Base-by-base conservation (phyloP, 2,329 filamentous ascomycete genomes). In the Aspergillus sp. region DNA sequence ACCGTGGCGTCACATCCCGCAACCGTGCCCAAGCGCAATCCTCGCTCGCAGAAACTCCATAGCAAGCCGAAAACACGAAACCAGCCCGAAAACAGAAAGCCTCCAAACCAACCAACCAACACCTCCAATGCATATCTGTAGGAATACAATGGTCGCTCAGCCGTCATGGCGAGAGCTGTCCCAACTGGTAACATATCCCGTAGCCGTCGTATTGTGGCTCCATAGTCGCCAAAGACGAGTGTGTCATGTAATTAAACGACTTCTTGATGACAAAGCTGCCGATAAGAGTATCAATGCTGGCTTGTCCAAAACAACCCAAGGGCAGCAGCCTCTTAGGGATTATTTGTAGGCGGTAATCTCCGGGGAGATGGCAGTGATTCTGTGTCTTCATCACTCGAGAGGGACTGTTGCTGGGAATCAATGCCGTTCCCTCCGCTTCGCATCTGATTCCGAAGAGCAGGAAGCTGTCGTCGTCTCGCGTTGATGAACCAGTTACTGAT, bases 401-500 rank as follows among this genome's bases (percentile, higher is more conserved):
- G 55, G 15, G 56, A 60, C 19, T 57, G 53, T 29, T 53, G 43
- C 25, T 50, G 48, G 22, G 47, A 40, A 24, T 58, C 53, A 10
- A 44, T 30, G 26, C 55, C 54, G 13, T 31, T 46, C 10, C 44
- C 49, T 14, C 52, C 54, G 24, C 45, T 55, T n/a, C 59, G 58
- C 43, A 57, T 58, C 39, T 64, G 60, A 32, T 63, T 64, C 24
- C 62, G 59, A n/a, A 67, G 45, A 11, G 62, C 61, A 14, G 66
- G 66, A 4, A 68, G 48, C 35, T 68, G 66, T 29, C 67, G 58
- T 26, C 67, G 55, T 40, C 67, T 51, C 5, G 67, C 67, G 39
- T 70, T 70, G 39, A 70, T 70, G 37, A 70, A 70, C 67, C 67
- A 70, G 40, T 70, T 70, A 41, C 67, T 70, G 30, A 70, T 67